Percentiles rank a stretch among this genome's conserved stretches.
phyloP scores from a whole-genome alignment of 1,284 basidiomycete genomes.

The Wallemia hederae region DNA sequence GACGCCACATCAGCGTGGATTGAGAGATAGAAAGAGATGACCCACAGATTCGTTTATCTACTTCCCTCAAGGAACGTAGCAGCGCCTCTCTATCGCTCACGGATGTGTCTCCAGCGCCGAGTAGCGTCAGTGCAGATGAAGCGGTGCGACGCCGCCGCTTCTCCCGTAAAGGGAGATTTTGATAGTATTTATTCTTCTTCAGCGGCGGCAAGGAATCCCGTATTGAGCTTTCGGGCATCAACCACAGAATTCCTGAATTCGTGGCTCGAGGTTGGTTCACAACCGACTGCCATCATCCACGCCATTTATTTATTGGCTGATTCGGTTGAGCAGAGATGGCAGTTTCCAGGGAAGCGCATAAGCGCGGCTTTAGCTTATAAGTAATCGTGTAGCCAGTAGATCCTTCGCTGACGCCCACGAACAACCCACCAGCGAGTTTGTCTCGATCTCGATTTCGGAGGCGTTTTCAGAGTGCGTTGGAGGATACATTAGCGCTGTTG shows the following conservation, averaged over 20 bases:
- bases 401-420: constrained; percentile 20
- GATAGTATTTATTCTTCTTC: not conserved
- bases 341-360: not conserved
- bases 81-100: not conserved
- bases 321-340: not conserved
- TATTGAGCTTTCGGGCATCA: not conserved
- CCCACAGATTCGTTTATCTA: not conserved
- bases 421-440: constrained; percentile 54
- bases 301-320: not conserved
- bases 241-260: no score
- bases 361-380: constrained; percentile 54
- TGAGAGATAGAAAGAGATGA: not conserved
- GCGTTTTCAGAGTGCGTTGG: constrained; percentile 34
- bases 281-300: not conserved
- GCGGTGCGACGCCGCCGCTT: not conserved
- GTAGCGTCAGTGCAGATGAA: not conserved
- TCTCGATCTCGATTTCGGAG: constrained; percentile 59
- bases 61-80: not conserved
- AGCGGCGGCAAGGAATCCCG: not conserved
- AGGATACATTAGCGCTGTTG: constrained; percentile 3
- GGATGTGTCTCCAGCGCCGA: not conserved
- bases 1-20: not conserved
- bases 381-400: constrained; percentile 18
- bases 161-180: not conserved
- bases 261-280: not conserved